Percentiles rank a stretch among this genome's conserved stretches.
Conservation (phyloP, 345 rosid genomes). For the Camelina neglecta region DNA sequence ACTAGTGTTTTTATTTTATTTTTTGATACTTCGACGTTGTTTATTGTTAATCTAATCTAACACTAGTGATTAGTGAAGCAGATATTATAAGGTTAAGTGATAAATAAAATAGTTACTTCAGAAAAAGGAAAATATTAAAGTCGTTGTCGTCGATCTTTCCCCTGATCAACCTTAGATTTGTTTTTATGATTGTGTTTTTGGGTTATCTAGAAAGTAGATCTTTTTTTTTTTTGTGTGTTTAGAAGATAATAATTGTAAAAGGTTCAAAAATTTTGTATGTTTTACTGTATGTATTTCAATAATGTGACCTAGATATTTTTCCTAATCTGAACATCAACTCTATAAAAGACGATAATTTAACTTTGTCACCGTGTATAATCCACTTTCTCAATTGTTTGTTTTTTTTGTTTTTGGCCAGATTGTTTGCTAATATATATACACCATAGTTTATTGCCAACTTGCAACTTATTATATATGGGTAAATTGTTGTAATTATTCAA, state of each 20-base stretch:
- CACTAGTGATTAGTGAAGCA: neutral
- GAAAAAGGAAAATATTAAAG: neutral
- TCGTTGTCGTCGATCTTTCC: conserved; percentile 3
- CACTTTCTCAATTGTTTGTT: neutral
- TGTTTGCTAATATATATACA: neutral
- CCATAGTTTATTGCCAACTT: conserved; percentile 28
- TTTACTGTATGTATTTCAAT: neutral
- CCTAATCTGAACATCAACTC: neutral
- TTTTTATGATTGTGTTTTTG: conserved; percentile 6
- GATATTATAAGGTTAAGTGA: neutral
- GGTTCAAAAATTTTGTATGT: neutral
- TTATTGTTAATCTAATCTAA: too few species aligned
- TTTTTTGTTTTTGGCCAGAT: neutral
- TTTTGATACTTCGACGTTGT: conserved; percentile 28
- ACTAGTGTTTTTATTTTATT: neutral
- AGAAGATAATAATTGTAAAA: neutral
- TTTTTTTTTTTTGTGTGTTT: neutral
- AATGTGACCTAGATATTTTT: neutral
- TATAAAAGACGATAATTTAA: neutral
- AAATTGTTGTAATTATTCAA: conserved; percentile 34
- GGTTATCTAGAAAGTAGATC: neutral
- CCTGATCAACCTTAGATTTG: neutral
- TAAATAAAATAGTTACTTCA: neutral
- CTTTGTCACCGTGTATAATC: neutral
- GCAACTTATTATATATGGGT: conserved; percentile 26